Conservation (phyloP, 192 early-diverging fungal genomes). For the Lobosporangium transversale region DNA sequence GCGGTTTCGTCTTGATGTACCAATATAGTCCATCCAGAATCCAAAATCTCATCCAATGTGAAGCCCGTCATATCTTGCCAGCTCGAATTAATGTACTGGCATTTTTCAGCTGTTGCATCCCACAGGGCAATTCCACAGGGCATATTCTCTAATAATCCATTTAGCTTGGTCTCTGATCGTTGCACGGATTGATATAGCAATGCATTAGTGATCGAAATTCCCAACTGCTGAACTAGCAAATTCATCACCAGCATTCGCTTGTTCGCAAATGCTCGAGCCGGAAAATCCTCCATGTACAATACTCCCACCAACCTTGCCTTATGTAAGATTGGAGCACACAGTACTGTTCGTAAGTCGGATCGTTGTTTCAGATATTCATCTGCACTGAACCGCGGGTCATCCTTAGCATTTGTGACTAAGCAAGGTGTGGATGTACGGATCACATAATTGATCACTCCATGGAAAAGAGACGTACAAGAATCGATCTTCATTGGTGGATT, state of each 20-base stretch:
- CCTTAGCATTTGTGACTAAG: slow-evolving; percentile 41
- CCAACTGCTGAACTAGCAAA: slow-evolving; percentile 59
- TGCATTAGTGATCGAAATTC: slow-evolving; percentile 62
- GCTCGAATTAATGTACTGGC: slow-evolving; percentile 50
- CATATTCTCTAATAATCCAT: slow-evolving; percentile 51
- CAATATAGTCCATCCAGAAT: slow-evolving; percentile 34
- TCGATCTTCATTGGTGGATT: slow-evolving; percentile 26
- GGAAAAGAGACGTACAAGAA: slow-evolving; percentile 34
- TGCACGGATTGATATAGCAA: slow-evolving; percentile 59
- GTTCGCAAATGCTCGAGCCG: slow-evolving; percentile 55
- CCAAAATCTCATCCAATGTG: slow-evolving; percentile 31
- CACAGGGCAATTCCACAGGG: slow-evolving; percentile 47
- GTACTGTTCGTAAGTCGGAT: slow-evolving; percentile 52
- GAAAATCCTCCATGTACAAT: slow-evolving; percentile 60
- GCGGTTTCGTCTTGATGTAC: slow-evolving; percentile 31
- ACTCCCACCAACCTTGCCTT: slow-evolving; percentile 56
- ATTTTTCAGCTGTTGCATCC: slow-evolving; percentile 41
- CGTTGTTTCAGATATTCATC: slow-evolving; percentile 49
- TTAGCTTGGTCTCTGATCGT: slow-evolving; percentile 40
- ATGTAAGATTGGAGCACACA: slow-evolving; percentile 60
- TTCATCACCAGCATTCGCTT: slow-evolving; percentile 57
- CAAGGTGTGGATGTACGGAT: slow-evolving; percentile 32
- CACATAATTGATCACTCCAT: slow-evolving; percentile 51
- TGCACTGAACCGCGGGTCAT: slow-evolving; percentile 45
- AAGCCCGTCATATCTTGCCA: slow-evolving; percentile 51